A percentile compares a stretch with the other conserved stretches of the same genome.
Evolutionary conservation across 164 flowering plant species (phyloP).

Genomic region (Litsea cubeba): DNA sequence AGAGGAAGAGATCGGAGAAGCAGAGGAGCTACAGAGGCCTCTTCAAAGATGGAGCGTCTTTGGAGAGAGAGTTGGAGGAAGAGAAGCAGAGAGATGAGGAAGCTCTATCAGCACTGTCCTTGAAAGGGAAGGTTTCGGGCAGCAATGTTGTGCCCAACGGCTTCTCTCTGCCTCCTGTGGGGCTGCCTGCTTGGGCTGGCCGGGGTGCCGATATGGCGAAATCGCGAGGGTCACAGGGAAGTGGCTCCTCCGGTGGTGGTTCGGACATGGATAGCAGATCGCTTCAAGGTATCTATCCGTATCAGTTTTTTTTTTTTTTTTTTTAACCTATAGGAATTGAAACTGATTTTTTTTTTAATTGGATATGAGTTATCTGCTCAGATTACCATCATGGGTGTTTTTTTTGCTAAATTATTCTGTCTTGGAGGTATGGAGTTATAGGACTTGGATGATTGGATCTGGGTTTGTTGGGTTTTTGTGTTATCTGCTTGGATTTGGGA

Average conservation of each 20-base stretch:
- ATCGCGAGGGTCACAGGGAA: slow-evolving; percentile 47
- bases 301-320: neutral
- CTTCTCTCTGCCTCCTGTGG: slow-evolving; percentile 15
- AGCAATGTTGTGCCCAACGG: slow-evolving; percentile 13
- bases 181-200: slow-evolving; percentile 27
- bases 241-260: slow-evolving; percentile 42
- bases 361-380: too few relatives aligned
- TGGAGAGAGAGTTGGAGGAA: slow-evolving; percentile 15
- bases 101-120: slow-evolving; percentile 12
- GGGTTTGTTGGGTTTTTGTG: too few relatives aligned
- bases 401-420: too few relatives aligned
- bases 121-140: slow-evolving; percentile 17
- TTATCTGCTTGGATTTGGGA: too few relatives aligned
- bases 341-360: too few relatives aligned
- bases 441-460: too few relatives aligned
- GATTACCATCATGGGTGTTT: too few relatives aligned
- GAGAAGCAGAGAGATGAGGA: slow-evolving; percentile 30
- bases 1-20: slow-evolving; percentile 72
- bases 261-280: slow-evolving; percentile 37
- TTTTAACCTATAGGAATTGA: slow-evolving; percentile 16
- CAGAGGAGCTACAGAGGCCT: slow-evolving; percentile 7
- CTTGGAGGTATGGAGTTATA: too few relatives aligned
- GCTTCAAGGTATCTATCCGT: slow-evolving; percentile 33
- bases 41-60: slow-evolving; percentile 5
- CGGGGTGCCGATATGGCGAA: slow-evolving; percentile 14